Percentiles rank a stretch among this genome's conserved stretches.
Evolutionary conservation across 2,329 filamentous ascomycete species (phyloP).

Genomic region (Gnomoniopsis sp.): DNA sequence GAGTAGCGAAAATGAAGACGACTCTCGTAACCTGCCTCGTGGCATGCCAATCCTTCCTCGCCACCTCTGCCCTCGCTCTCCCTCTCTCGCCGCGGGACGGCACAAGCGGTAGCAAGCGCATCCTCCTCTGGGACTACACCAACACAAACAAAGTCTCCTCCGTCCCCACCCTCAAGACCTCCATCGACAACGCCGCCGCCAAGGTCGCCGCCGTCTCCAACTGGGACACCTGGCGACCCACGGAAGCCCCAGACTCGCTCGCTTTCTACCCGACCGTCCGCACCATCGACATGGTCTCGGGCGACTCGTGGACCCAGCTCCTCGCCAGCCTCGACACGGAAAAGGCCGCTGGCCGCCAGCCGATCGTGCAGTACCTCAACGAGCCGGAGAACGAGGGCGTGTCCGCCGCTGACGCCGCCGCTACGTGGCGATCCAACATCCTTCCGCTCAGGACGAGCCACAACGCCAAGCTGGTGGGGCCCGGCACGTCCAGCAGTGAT

Average conservation of each 20-base stretch:
- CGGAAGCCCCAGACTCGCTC: conserved; percentile 31
- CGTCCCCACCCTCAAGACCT: conserved; percentile 25
- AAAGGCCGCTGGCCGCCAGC: conserved; percentile 11
- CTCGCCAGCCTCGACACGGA: conserved; percentile 25
- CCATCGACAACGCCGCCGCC: conserved; percentile 9
- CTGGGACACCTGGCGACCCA: conserved; percentile 39
- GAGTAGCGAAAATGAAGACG: not conserved
- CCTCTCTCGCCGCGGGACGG: not conserved
- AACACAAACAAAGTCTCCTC: conserved; percentile 1
- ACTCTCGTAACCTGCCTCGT: not conserved
- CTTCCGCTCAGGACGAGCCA: conserved; percentile 28
- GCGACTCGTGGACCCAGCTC: conserved; percentile 34
- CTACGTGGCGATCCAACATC: conserved; percentile 35
- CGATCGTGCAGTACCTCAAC: conserved; percentile 43
- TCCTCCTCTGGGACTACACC: conserved; percentile 42
- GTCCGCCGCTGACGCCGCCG: conserved; percentile 31
- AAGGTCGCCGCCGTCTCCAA: conserved; percentile 35
- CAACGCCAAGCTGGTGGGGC: conserved; percentile 33
- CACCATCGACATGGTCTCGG: conserved; percentile 30
- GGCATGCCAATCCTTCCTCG: not conserved
- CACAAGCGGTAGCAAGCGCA: conserved; percentile 27
- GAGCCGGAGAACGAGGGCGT: conserved; percentile 39
- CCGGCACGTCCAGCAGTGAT: conserved; percentile 34
- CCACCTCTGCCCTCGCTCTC: not conserved
- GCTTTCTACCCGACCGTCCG: conserved; percentile 41